Evolutionary conservation across 176 grass and related monocot species (phyloP), one percentile per base, ranked within the genome.

Genomic region (Stipa capillata): DNA sequence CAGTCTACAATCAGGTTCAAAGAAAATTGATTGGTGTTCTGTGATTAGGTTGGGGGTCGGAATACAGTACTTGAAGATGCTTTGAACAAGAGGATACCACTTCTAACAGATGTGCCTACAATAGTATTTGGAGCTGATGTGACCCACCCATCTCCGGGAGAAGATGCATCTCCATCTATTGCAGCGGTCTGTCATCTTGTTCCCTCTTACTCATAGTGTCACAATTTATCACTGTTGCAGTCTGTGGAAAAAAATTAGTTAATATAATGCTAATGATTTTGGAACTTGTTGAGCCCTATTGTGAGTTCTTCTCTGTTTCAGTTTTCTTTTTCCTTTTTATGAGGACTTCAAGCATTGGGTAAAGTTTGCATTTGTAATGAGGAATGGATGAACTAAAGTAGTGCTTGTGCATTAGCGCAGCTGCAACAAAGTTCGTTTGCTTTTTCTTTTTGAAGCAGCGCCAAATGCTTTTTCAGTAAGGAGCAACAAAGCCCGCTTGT

Each of bases 101-200:
- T 85, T 59, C 7, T 96, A 20, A 92, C 87, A 23, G 93, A 96
- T 43, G 41, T 43, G 11, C 93, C 90, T 4, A 92, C 87, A 3
- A 92, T 96, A 13, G 85, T 92, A 62, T 96, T 92, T 47, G 93
- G 93, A 55, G 90, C 90, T 70, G 90, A 96, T 85, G 93, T 96
- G 50, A 96, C 93, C 5, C 93, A 96, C 29, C 90, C 90, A 73
- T 17, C 93, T 81, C 63, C 87, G 60, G 89, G 89, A 53, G 93
- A 92, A 45, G 90, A 88, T 82, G 78, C 90, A 42, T 84, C 84
- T 21, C 81, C 93, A 3, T 96, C 93, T 43, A 88, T 94, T 58
- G 89, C 89, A 31, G 94, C 91, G 28, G 87, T 97, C 62, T 79
- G 81, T 51, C 23, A 16, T 72, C 25, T 77, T 9, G 1, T 7